Percentiles rank a stretch among this genome's conserved stretches.
Conservation (phyloP, 129 eudicot species). For the Flaveria linearis region DNA sequence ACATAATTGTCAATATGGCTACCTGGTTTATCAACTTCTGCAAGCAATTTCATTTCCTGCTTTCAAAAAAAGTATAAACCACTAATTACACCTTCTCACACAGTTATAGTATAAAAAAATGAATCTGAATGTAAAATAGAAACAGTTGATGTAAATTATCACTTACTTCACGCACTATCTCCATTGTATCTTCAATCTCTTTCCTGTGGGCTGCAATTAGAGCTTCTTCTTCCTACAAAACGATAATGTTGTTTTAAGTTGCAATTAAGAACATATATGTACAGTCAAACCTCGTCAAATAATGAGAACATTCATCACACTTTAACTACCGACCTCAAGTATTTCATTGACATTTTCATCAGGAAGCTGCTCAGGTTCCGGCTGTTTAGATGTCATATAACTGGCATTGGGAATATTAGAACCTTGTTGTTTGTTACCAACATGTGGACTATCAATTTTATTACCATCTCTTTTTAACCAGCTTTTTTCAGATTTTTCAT, state of each 20-base stretch:
- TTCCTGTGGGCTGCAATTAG: slow-evolving; percentile 90
- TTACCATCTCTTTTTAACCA: slow-evolving; percentile 49
- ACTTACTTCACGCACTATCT: slow-evolving; percentile 94
- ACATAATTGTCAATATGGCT: slow-evolving; percentile 89
- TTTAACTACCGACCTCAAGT: slow-evolving; percentile 64
- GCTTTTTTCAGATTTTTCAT: slow-evolving; percentile 62
- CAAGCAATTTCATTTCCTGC: slow-evolving; percentile 97
- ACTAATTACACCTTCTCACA: not conserved
- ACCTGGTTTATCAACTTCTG: slow-evolving; percentile 95
- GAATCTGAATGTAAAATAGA: not conserved
- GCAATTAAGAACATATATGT: not conserved
- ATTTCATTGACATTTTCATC: slow-evolving; percentile 82
- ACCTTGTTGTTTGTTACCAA: slow-evolving; percentile 54
- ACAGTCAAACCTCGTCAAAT: not conserved
- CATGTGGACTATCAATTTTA: slow-evolving; percentile 38
- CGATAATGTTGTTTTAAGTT: not conserved
- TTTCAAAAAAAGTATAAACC: not conserved
- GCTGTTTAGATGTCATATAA: slow-evolving; percentile 42
- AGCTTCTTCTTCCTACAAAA: slow-evolving; percentile 90
- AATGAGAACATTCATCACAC: not conserved
- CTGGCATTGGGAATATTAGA: slow-evolving; percentile 40
- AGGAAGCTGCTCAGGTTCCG: slow-evolving; percentile 55
- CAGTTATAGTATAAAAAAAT: not conserved
- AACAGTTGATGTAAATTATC: not conserved
- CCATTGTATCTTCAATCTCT: slow-evolving; percentile 99